These are phyloP conservation scores for Marasmius tenuissimus DNA, from an alignment of 1,284 basidiomycete genomes.

Conservation along the genomic window DNA sequence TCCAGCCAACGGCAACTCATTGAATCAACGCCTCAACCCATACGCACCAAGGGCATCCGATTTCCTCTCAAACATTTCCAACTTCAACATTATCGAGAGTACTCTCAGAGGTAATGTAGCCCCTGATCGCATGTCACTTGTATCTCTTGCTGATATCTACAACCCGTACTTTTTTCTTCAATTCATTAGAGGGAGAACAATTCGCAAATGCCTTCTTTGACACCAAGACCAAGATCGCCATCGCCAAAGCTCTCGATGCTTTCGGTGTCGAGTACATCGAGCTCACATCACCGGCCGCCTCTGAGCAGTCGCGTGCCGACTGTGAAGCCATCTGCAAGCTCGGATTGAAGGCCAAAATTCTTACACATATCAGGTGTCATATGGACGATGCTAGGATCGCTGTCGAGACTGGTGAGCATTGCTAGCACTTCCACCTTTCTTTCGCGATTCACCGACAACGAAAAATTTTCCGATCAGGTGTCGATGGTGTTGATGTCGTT, in stretches of 20 bases:
- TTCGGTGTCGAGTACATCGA: conserved; percentile 99
- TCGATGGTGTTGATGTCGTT: conserved; percentile 99
- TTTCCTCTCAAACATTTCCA: conserved; percentile 88
- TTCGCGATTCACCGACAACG: conserved; percentile 4
- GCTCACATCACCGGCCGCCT: conserved; percentile 97
- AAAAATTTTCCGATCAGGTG: conserved; percentile 51
- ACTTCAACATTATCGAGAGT: conserved; percentile 97
- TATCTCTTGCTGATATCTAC: conserved; percentile 3
- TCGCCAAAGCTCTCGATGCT: conserved; percentile 95
- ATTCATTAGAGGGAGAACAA: conserved; percentile 87
- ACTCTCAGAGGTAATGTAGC: conserved; percentile 79
- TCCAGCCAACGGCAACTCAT: conserved; percentile 25
- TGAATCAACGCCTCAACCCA: conserved; percentile 63
- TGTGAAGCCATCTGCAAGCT: conserved; percentile 99
- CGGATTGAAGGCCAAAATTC: conserved; percentile 94
- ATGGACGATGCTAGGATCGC: conserved; percentile 99
- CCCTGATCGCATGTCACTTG: neutral
- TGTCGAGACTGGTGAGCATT: conserved; percentile 86
- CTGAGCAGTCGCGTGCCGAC: conserved; percentile 92
- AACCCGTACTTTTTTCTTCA: neutral
- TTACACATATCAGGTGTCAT: conserved; percentile 99
- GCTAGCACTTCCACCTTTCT: conserved; percentile 4
- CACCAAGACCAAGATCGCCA: conserved; percentile 99
- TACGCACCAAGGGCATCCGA: conserved; percentile 89
- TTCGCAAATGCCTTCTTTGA: conserved; percentile 99